Evolutionary conservation across 768 basidiomycete genomes (phyloP).

Genomic region (Pisolithus microcarpus): DNA sequence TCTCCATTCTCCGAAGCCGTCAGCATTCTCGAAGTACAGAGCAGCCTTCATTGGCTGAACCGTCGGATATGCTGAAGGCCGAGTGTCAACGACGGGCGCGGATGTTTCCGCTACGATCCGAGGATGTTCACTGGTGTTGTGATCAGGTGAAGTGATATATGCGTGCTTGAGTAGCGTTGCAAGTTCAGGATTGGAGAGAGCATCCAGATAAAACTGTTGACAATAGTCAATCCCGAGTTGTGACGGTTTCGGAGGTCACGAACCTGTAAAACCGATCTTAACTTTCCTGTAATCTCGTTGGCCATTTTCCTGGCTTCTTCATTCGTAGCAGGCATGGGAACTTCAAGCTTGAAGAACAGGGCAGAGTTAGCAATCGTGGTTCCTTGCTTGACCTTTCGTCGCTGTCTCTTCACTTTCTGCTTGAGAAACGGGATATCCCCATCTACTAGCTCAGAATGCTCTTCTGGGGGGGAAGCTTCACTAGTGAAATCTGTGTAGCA

Average conservation of each 20-base stretch:
- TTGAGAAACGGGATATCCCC: constrained; percentile 5
- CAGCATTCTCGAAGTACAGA: neutral
- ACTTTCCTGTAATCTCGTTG: constrained; percentile 13
- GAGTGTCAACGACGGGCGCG: neutral
- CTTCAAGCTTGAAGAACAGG: constrained; percentile 25
- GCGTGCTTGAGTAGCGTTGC: constrained; percentile 5
- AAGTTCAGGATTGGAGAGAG: constrained; percentile 13
- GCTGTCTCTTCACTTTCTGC: constrained; percentile 25
- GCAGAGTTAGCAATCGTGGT: constrained; percentile 15
- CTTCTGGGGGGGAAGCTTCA: neutral
- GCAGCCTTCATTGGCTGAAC: constrained; percentile 35
- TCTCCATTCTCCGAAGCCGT: neutral
- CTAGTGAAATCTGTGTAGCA: constrained; percentile 8
- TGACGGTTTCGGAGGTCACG: neutral
- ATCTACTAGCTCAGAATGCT: constrained; percentile 1
- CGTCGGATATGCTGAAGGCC: constrained; percentile 32
- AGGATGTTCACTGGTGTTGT: neutral
- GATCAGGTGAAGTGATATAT: constrained; percentile 2
- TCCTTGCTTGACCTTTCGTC: constrained; percentile 10
- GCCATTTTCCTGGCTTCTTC: constrained; percentile 14
- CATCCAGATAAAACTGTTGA: constrained; percentile 21
- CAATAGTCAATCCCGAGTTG: neutral
- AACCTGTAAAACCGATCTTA: constrained; percentile 27
- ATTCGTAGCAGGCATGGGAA: constrained; percentile 18
- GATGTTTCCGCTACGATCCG: neutral